These are phyloP conservation scores for Kalanchoe fedtschenkoi DNA, from an alignment of 164 flowering plant genomes.

Conservation along the genomic window DNA sequence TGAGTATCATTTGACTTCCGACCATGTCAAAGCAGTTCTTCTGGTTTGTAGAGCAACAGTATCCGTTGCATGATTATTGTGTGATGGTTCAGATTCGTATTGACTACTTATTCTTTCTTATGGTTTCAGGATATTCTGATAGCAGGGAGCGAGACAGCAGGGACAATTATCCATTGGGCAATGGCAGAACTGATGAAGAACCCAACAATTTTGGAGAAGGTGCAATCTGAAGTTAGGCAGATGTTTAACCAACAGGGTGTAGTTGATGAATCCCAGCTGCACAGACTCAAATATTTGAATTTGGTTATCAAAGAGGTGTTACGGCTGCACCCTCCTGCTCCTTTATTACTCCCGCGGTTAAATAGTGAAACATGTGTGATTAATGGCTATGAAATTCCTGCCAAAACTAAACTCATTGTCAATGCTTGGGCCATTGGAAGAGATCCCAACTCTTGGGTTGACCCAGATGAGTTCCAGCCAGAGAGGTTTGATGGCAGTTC, in stretches of 20 bases:
- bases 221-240: background rate
- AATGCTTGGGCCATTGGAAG: slow-evolving; percentile 3
- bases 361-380: background rate
- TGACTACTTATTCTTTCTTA: background rate
- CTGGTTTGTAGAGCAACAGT: background rate
- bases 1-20: background rate
- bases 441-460: background rate
- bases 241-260: background rate
- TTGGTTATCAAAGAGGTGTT: slow-evolving; percentile 7
- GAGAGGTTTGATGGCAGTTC: background rate
- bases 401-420: background rate
- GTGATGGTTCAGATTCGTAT: too few relatives aligned
- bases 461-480: background rate
- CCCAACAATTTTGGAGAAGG: background rate
- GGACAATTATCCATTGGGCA: background rate
- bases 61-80: too few relatives aligned
- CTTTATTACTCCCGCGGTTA: background rate
- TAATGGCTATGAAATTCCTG: background rate
- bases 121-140: background rate
- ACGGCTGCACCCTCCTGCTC: background rate
- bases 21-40: slow-evolving; percentile 1
- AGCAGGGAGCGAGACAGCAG: background rate
- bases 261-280: background rate
- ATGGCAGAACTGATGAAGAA: slow-evolving; percentile 2
- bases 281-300: background rate